phyloP scores from a whole-genome alignment of 1,284 basidiomycete species.

The Entoloma clypeatum region DNA sequence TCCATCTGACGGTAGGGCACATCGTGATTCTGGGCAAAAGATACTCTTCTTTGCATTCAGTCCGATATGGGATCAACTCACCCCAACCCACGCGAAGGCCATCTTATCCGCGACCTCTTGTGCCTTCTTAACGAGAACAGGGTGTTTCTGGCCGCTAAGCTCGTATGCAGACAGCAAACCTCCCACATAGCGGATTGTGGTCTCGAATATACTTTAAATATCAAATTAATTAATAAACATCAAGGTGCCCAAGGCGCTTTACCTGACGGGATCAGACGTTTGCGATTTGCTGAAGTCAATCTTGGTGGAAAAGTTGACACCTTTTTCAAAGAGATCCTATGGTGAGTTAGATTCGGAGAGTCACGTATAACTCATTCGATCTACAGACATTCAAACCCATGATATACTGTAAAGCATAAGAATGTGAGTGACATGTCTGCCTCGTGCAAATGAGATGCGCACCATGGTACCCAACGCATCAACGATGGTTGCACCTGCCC shows the following conservation, averaged over 20 bases:
- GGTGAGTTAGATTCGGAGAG: not conserved
- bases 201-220: constrained; percentile 72
- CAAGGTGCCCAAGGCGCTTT: constrained; percentile 21
- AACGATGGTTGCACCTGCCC: constrained; percentile 54
- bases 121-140: constrained; percentile 58
- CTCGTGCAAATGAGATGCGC: constrained; percentile 19
- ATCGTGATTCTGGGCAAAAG: constrained; percentile 35
- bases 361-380: not conserved
- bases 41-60: not conserved
- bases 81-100: constrained; percentile 54
- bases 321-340: constrained; percentile 53
- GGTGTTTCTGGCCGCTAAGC: constrained; percentile 60
- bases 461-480: constrained; percentile 66
- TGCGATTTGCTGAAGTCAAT: constrained; percentile 58
- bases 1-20: constrained; percentile 52
- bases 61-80: constrained; percentile 26
- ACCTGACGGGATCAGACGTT: constrained; percentile 52
- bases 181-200: constrained; percentile 77
- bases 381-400: constrained; percentile 51
- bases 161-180: constrained; percentile 80
- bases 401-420: constrained; percentile 35
- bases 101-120: constrained; percentile 72
- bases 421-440: constrained; percentile 1
- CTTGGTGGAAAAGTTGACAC: constrained; percentile 44
- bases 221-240: not conserved